Percentiles rank a stretch among this genome's conserved stretches.
Conservation (phyloP, 768 basidiomycete genomes). For the Boletus rex-veris region DNA sequence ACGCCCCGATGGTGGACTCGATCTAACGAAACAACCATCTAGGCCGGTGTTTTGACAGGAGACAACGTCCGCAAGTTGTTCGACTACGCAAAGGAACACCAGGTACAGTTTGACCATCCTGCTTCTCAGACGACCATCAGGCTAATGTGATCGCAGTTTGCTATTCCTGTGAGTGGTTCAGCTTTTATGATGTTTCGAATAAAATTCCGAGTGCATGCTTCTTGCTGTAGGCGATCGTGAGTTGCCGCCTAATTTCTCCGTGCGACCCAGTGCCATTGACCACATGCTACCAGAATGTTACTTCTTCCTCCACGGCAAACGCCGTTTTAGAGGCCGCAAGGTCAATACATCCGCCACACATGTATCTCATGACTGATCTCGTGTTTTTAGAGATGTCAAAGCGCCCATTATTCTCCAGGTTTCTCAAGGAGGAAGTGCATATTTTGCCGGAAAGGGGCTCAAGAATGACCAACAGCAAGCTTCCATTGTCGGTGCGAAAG, state of each 20-base stretch:
- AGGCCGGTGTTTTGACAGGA: slow-evolving; percentile 96
- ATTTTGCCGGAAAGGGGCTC: slow-evolving; percentile 95
- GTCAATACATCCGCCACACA: slow-evolving; percentile 34
- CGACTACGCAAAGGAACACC: slow-evolving; percentile 84
- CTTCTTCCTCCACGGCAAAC: slow-evolving; percentile 93
- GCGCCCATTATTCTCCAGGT: slow-evolving; percentile 97
- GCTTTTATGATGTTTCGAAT: neutral
- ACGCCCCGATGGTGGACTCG: neutral
- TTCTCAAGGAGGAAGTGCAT: slow-evolving; percentile 95
- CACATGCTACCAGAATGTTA: slow-evolving; percentile 68
- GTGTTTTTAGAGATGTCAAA: slow-evolving; percentile 74
- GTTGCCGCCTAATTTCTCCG: slow-evolving; percentile 29
- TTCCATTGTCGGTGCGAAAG: slow-evolving; percentile 87
- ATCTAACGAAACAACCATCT: slow-evolving; percentile 5
- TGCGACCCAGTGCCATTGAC: neutral
- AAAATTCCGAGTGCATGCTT: neutral
- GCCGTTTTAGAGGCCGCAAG: slow-evolving; percentile 95
- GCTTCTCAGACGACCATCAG: neutral
- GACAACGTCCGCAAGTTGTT: slow-evolving; percentile 94
- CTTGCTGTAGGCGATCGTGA: slow-evolving; percentile 64
- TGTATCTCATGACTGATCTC: slow-evolving; percentile 11
- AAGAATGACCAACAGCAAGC: slow-evolving; percentile 94
- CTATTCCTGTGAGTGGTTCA: slow-evolving; percentile 67
- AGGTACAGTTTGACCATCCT: slow-evolving; percentile 47
- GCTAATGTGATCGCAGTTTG: slow-evolving; percentile 50